phyloP scores from a whole-genome alignment of 345 rosid species.

The Populus simonii region DNA sequence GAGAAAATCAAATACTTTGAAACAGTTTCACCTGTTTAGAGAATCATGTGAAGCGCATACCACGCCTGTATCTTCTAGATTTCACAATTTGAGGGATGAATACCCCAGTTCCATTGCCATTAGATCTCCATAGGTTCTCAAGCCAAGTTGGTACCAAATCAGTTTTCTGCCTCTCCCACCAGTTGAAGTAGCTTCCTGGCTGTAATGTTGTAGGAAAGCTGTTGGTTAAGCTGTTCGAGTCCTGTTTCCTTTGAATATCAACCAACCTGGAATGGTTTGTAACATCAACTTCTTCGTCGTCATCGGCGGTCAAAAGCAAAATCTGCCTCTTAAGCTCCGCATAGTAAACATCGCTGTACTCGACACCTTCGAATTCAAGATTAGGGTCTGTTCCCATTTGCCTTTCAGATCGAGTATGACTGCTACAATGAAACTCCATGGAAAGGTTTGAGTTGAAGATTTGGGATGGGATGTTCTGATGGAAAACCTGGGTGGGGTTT shows the following conservation, averaged over 20 bases:
- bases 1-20: not conserved
- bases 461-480: too few species aligned
- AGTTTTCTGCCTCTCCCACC: conserved; percentile 15
- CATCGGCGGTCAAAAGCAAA: conserved; percentile 45
- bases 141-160: conserved; percentile 27
- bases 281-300: conserved; percentile 16
- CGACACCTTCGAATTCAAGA: conserved; percentile 4
- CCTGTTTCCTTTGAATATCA: not conserved
- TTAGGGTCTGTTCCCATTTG: not conserved
- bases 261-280: not conserved
- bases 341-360: conserved; percentile 39
- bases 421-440: conserved; percentile 3
- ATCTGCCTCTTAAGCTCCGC: conserved; percentile 39
- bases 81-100: conserved; percentile 43
- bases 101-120: conserved; percentile 48
- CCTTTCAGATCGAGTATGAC: not conserved
- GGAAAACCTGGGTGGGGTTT: not conserved
- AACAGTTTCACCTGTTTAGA: not conserved
- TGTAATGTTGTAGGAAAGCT: conserved; percentile 15
- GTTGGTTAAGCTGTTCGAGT: not conserved
- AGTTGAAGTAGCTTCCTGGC: conserved; percentile 28
- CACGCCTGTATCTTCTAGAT: conserved; percentile 14
- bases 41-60: conserved; percentile 4
- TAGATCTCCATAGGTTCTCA: conserved; percentile 22
- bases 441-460: not conserved